Percentiles rank a stretch among this genome's conserved stretches.
Conservation (phyloP, 768 basidiomycete genomes). For the Pilatotrama ljubarskyi region DNA sequence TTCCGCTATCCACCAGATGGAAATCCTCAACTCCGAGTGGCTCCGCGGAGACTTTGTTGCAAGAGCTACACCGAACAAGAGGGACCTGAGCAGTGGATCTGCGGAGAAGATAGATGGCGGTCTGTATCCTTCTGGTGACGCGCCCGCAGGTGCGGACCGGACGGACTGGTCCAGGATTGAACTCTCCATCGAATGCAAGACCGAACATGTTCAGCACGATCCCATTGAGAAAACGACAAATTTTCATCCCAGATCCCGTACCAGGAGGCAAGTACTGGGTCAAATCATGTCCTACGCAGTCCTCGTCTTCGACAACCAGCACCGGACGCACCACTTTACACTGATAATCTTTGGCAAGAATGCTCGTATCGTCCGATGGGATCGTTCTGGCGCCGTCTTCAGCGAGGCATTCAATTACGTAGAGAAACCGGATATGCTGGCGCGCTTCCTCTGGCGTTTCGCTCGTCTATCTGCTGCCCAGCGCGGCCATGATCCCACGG, state of each 20-base stretch:
- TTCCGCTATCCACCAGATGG: neutral
- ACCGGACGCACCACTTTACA: neutral
- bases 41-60: neutral
- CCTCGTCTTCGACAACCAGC: conserved; percentile 1
- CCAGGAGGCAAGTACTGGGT: neutral
- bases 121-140: neutral
- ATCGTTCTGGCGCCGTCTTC: neutral
- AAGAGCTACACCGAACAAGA: neutral
- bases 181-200: conserved; percentile 8
- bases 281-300: neutral
- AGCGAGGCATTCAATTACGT: conserved; percentile 8
- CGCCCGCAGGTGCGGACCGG: neutral
- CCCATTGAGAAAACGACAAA: neutral
- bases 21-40: neutral
- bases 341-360: neutral
- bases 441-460: conserved; percentile 5
- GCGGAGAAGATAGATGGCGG: neutral
- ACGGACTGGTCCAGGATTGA: neutral
- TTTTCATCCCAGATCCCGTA: neutral
- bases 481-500: conserved; percentile 5
- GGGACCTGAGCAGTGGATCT: neutral
- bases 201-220: neutral
- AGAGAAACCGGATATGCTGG: neutral
- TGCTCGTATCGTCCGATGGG: conserved; percentile 6
- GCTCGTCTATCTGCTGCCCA: neutral